Conservation (phyloP, 2,329 filamentous ascomycete genomes). For the Botrytis medusae region DNA sequence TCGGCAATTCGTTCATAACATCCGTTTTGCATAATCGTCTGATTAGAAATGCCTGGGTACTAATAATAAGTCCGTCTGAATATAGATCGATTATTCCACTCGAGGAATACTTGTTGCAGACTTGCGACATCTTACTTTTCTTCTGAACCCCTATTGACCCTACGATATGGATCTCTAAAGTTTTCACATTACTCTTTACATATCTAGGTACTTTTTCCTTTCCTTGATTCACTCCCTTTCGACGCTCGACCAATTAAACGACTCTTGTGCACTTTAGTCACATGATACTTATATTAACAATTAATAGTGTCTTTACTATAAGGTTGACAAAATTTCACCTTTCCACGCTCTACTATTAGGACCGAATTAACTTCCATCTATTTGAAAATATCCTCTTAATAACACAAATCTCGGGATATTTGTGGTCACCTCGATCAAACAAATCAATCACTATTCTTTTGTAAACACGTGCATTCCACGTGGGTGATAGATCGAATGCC, state of each 20-base stretch:
- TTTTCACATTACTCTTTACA: background rate
- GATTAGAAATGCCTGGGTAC: background rate
- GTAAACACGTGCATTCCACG: conserved; percentile 7
- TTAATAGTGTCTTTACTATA: background rate
- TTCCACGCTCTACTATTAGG: background rate
- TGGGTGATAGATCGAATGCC: conserved; percentile 4
- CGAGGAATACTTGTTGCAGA: background rate
- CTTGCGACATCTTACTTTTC: background rate
- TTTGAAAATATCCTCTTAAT: background rate
- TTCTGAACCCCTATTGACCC: background rate
- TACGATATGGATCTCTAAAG: background rate
- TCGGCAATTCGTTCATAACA: background rate
- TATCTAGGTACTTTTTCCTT: background rate
- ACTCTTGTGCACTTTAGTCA: background rate
- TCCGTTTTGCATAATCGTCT: conserved; percentile 12
- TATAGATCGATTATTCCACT: conserved; percentile 4
- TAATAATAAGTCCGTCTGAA: background rate
- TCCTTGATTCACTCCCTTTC: conserved; percentile 1
- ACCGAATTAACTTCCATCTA: background rate
- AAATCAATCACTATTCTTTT: background rate
- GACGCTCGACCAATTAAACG: background rate
- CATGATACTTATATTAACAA: conserved; percentile 2
- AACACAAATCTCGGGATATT: background rate
- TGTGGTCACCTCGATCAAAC: background rate
- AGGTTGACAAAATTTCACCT: background rate